Conservation (phyloP, 805 yeast species). For the Myxozyma nipponensis region DNA sequence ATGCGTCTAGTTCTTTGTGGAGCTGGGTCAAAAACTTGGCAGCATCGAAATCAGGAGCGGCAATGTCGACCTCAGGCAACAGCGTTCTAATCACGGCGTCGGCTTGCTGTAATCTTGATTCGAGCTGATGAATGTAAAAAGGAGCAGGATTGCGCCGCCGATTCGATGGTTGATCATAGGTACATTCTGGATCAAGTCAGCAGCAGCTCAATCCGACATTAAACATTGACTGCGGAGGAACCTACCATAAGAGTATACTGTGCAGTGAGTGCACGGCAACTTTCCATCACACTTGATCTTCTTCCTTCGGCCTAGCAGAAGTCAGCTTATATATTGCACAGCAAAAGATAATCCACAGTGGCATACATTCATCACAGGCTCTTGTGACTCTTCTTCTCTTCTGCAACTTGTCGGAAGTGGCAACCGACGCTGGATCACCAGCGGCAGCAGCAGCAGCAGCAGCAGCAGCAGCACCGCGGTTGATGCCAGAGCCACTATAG, state of each 20-base stretch:
- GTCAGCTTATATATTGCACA: neutral
- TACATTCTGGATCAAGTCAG: slow-evolving; percentile 52
- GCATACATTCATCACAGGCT: slow-evolving; percentile 66
- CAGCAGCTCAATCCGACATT: no score
- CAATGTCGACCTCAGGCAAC: slow-evolving; percentile 43
- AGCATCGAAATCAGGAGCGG: slow-evolving; percentile 35
- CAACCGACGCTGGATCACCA: slow-evolving; percentile 4
- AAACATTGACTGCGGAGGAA: neutral
- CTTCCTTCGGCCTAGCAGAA: slow-evolving; percentile 47
- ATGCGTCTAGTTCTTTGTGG: neutral
- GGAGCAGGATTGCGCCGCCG: slow-evolving; percentile 43
- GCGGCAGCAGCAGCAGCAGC: neutral
- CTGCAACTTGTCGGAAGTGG: slow-evolving; percentile 25
- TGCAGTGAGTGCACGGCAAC: slow-evolving; percentile 76
- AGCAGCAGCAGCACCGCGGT: neutral
- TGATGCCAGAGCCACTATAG: neutral
- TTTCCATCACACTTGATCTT: slow-evolving; percentile 78
- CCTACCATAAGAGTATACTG: slow-evolving; percentile 69
- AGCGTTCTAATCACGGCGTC: slow-evolving; percentile 39
- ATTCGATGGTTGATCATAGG: slow-evolving; percentile 73
- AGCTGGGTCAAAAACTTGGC: slow-evolving; percentile 29
- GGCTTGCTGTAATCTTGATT: slow-evolving; percentile 38
- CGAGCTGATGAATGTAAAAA: slow-evolving; percentile 37
- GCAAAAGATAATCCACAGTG: neutral
- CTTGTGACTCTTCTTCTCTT: slow-evolving; percentile 64